These are phyloP conservation scores for Xylariales sp. DNA, from an alignment of 2,329 filamentous ascomycete genomes.

Conservation along the genomic window DNA sequence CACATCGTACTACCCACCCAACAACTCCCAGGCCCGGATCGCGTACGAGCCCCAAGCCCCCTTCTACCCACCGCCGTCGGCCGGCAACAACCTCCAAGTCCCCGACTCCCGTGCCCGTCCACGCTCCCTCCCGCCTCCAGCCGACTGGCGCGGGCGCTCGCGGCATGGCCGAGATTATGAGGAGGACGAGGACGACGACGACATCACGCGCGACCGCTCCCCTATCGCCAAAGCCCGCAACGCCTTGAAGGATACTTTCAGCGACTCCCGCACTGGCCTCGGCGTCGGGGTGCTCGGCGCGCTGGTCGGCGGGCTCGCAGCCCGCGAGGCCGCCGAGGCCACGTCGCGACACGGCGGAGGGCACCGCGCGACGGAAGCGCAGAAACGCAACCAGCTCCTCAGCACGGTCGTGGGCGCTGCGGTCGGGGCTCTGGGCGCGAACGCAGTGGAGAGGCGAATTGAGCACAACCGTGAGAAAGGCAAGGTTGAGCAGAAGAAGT, in stretches of 20 bases:
- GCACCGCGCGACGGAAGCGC: constrained; percentile 21
- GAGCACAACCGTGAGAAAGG: constrained; percentile 24
- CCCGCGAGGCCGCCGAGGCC: constrained; percentile 41
- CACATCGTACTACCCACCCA: constrained; percentile 1
- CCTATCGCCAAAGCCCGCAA: constrained; percentile 36
- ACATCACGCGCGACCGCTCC: constrained; percentile 16
- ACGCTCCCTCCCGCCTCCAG: constrained; percentile 21
- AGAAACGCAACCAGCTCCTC: constrained; percentile 33
- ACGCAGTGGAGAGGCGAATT: constrained; percentile 27
- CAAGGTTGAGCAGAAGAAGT: constrained; percentile 17
- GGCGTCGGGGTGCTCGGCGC: constrained; percentile 49
- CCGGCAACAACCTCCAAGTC: constrained; percentile 17
- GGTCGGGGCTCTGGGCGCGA: constrained; percentile 51
- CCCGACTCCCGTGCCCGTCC: constrained; percentile 22
- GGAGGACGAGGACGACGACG: constrained; percentile 20
- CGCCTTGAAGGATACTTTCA: constrained; percentile 42
- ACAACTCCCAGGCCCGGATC: constrained; percentile 8
- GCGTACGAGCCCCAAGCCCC: constrained; percentile 40
- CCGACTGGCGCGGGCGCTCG: constrained; percentile 11
- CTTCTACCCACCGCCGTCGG: constrained; percentile 17
- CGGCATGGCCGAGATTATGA: constrained; percentile 14
- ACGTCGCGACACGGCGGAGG: constrained; percentile 26
- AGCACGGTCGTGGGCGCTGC: constrained; percentile 51
- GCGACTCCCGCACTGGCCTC: constrained; percentile 42
- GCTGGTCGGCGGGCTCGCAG: constrained; percentile 50